These are phyloP conservation scores for Gymnopilus dilepis DNA, from an alignment of 768 basidiomycete species.

Conservation along the genomic window DNA sequence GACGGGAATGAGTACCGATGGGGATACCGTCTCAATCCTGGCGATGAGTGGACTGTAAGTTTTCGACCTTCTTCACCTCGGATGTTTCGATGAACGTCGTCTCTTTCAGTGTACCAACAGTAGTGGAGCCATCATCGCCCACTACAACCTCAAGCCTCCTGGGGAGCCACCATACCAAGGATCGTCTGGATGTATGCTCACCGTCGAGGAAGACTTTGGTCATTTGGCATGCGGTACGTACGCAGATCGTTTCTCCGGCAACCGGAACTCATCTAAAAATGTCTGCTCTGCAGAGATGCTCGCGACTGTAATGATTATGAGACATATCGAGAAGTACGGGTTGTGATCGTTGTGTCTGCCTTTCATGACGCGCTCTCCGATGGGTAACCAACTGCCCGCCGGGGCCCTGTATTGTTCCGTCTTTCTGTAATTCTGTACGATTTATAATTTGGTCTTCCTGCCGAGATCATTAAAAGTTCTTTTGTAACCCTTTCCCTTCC, in stretches of 20 bases:
- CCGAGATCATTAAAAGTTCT: too few species aligned
- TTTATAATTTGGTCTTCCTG: too few species aligned
- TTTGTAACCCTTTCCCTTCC: too few species aligned
- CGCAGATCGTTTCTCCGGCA: neutral
- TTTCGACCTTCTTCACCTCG: slow-evolving; percentile 1
- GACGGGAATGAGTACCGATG: slow-evolving; percentile 69
- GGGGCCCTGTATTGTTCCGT: too few species aligned
- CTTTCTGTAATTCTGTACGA: too few species aligned
- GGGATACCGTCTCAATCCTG: slow-evolving; percentile 50
- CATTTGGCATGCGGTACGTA: slow-evolving; percentile 60
- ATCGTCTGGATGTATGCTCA: slow-evolving; percentile 68
- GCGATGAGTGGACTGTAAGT: slow-evolving; percentile 72
- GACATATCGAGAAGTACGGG: slow-evolving; percentile 56
- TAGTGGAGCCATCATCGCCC: slow-evolving; percentile 57
- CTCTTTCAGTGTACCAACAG: slow-evolving; percentile 59
- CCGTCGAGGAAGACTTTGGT: slow-evolving; percentile 63
- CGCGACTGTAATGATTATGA: slow-evolving; percentile 66
- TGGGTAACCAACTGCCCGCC: too few species aligned
- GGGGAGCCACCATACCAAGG: slow-evolving; percentile 58
- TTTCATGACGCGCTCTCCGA: too few species aligned
- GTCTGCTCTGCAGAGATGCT: slow-evolving; percentile 53
- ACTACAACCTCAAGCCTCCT: slow-evolving; percentile 59
- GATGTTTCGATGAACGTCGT: neutral
- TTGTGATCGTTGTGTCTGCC: neutral
- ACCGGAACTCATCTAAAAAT: slow-evolving; percentile 8